Base-by-base conservation (phyloP, 179 eudicot species). In the Dionaea muscipula region DNA sequence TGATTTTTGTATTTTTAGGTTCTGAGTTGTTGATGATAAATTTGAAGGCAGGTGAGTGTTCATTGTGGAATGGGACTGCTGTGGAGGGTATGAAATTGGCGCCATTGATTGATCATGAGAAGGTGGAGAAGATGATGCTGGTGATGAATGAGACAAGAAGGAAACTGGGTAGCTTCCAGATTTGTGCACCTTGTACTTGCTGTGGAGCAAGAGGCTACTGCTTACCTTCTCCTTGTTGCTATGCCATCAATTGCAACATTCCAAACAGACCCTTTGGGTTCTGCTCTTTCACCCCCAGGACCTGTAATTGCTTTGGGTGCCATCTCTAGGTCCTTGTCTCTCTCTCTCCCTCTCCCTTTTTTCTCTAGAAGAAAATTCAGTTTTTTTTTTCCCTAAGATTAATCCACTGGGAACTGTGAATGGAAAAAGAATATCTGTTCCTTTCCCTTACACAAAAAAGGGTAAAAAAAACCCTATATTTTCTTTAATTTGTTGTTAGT, bases 211-310 rank as follows among this genome's bases (percentile, higher is more conserved):
- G 60, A 47, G 81, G 76, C 33, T 78, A 72, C 63, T 88, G 96
- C 57, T 59, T 82, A 53, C 94, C 86, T 45, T 71, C 96, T 16
- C 91, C 94, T 66, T 88, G 94, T 69, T 85, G 96, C 61, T 87
- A 87, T 76, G 86, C 96, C 19, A 87, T 87, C 70, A 87, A 80
- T 61, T 87, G 96, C 82, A 85, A 88, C 69, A 82, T 88, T 4
- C 96, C 96, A 60, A 85, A 88, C 73, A 82, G 85, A 71, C 96
- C 96, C 50, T 82, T 88, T 75, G 96, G 94, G 11, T 88, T 78
- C 66, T 88, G 94, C 55, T 75, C 96, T 41, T 85, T 88, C 56
- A 82, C 87, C 35, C 96, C 94, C 45, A 80, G 70, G 63, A 74
- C 91, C 41, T 85, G 96, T 70, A 80, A 88, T 72, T 88, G 91